These are phyloP conservation scores for Plasmodium berghei DNA, from an alignment of 169 alveolate species.

Conservation along the genomic window DNA sequence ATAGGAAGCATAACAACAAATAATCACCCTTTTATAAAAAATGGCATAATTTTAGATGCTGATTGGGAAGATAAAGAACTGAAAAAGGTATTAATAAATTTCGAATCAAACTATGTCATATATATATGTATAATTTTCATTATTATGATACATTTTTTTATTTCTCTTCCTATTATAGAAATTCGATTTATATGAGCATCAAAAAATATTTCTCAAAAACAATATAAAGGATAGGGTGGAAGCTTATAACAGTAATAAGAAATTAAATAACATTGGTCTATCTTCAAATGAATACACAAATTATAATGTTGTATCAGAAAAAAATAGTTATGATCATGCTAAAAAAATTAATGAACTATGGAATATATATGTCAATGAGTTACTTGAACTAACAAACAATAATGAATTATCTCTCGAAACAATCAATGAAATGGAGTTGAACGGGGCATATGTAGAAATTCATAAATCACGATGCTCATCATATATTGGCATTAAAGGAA, in stretches of 20 bases:
- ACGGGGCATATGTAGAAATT: constrained; percentile 73
- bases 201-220: constrained; percentile 23
- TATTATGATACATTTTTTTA: not conserved
- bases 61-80: not conserved
- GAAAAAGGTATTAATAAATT: constrained; percentile 24
- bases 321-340: constrained; percentile 62
- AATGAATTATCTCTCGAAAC: constrained; percentile 32
- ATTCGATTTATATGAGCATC: not conserved
- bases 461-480: constrained; percentile 72
- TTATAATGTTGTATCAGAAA: constrained; percentile 26
- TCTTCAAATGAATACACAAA: constrained; percentile 56
- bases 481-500: constrained; percentile 72
- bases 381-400: constrained; percentile 17
- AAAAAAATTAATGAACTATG: constrained; percentile 38
- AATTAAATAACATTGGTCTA: constrained; percentile 36
- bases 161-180: constrained; percentile 8
- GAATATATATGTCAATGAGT: constrained; percentile 67
- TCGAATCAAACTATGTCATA: not conserved
- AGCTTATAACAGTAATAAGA: not conserved
- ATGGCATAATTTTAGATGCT: not conserved
- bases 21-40: constrained; percentile 31
- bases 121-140: not conserved
- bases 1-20: not conserved
- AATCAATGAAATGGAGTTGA: constrained; percentile 71
- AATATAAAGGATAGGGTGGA: not conserved